Conservation (phyloP, 2,329 filamentous ascomycete species). For the Truncatella angustata region DNA sequence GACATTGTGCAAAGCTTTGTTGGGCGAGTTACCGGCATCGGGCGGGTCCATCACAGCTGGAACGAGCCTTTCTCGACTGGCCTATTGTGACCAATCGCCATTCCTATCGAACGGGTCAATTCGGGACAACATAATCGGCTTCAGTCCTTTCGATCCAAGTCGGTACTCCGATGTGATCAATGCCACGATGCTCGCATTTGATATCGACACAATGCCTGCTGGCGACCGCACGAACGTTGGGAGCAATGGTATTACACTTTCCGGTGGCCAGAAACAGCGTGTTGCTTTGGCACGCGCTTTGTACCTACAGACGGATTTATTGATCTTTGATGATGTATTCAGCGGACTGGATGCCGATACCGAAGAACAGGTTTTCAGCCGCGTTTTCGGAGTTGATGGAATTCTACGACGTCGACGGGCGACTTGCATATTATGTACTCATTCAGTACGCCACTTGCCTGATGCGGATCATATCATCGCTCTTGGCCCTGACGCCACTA, state of each 20-base stretch:
- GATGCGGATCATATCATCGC: constrained; percentile 46
- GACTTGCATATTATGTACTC: constrained; percentile 35
- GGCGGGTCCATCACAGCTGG: constrained; percentile 23
- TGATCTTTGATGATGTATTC: constrained; percentile 35
- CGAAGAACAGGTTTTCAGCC: constrained; percentile 28
- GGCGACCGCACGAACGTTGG: constrained; percentile 40
- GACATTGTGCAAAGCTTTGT: constrained; percentile 38
- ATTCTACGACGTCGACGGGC: constrained; percentile 20
- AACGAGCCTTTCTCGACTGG: constrained; percentile 23
- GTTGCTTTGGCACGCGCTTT: constrained; percentile 33
- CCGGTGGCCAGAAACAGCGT: constrained; percentile 45
- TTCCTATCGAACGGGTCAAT: constrained; percentile 34
- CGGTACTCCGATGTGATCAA: constrained; percentile 27
- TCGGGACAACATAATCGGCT: constrained; percentile 28
- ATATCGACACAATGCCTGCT: constrained; percentile 32
- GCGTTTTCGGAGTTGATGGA: constrained; percentile 27
- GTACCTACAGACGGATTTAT: constrained; percentile 26
- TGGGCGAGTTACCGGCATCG: constrained; percentile 32
- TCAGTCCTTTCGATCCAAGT: constrained; percentile 19
- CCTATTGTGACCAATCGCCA: constrained; percentile 36
- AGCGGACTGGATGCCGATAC: constrained; percentile 34
- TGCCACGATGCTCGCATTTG: constrained; percentile 22
- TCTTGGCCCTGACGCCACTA: constrained; percentile 35
- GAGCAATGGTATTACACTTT: constrained; percentile 43
- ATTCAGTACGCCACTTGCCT: constrained; percentile 36